Conservation (phyloP, 306 rosid species). For the Delonix regia region DNA sequence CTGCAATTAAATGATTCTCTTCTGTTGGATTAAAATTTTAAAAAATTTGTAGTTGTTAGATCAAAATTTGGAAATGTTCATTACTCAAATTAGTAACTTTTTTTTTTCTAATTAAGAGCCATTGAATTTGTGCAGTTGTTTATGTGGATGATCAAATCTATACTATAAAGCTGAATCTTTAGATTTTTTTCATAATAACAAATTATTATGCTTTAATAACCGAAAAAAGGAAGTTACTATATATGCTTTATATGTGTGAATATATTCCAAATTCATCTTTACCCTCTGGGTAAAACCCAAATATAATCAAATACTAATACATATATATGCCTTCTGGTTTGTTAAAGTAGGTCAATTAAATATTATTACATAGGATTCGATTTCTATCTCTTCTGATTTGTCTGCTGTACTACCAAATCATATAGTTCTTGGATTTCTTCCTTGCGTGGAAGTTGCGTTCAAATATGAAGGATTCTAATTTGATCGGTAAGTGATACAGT, state of each 20-base stretch:
- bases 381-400: slow-evolving; percentile 3
- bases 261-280: background rate
- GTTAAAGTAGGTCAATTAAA: background rate
- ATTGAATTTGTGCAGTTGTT: no score
- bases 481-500: background rate
- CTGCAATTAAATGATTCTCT: no score
- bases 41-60: no score
- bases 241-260: background rate
- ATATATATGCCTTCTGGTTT: background rate
- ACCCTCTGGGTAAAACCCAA: background rate
- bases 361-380: slow-evolving; percentile 21
- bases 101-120: no score
- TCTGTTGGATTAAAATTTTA: no score
- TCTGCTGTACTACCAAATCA: background rate
- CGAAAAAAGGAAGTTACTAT: background rate
- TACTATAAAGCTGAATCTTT: no score
- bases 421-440: slow-evolving; percentile 1
- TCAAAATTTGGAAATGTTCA: no score
- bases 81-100: no score
- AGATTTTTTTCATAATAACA: background rate
- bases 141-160: no score
- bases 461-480: slow-evolving; percentile 11
- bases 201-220: background rate
- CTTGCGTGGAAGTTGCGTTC: slow-evolving; percentile 23
- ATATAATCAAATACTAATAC: background rate